These are phyloP conservation scores for Angomonas deanei DNA, from an alignment of 208 protist species.

Conservation along the genomic window DNA sequence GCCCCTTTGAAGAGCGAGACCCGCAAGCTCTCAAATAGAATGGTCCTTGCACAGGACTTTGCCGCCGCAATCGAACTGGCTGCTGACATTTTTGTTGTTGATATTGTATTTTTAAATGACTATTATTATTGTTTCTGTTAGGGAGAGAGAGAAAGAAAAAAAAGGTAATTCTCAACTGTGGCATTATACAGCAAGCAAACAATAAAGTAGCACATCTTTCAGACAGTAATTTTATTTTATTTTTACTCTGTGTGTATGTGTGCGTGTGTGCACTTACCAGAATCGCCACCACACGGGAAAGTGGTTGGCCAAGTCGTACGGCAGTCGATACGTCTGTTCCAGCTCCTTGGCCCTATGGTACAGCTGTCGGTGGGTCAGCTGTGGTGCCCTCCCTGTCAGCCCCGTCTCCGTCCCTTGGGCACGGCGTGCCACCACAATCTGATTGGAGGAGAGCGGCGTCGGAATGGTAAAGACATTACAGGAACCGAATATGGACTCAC, in stretches of 20 bases:
- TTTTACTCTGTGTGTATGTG: too few species aligned
- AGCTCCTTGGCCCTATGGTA: constrained; percentile 50
- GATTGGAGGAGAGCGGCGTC: constrained; percentile 55
- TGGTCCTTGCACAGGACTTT: constrained; percentile 47
- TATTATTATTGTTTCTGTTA: background rate
- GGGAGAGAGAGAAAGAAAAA: background rate
- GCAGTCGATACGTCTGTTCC: constrained; percentile 45
- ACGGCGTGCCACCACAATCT: constrained; percentile 59
- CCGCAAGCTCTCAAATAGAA: constrained; percentile 73
- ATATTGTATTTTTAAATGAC: background rate
- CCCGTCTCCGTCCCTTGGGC: background rate
- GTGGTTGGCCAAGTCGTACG: constrained; percentile 66
- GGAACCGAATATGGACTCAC: constrained; percentile 45
- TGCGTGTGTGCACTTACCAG: too few species aligned
- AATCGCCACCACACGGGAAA: constrained; percentile 79
- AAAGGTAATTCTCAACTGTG: background rate
- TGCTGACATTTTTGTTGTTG: background rate
- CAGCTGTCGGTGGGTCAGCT: constrained; percentile 52
- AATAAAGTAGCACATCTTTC: constrained; percentile 5
- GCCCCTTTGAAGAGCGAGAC: constrained; percentile 61
- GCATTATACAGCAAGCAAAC: background rate
- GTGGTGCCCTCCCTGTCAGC: constrained; percentile 7
- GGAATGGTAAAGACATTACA: constrained; percentile 65
- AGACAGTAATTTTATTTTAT: too few species aligned
- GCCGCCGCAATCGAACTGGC: constrained; percentile 47